Conservation (phyloP, 192 early-diverging fungal species). For the Entophlyctis helioformis region DNA sequence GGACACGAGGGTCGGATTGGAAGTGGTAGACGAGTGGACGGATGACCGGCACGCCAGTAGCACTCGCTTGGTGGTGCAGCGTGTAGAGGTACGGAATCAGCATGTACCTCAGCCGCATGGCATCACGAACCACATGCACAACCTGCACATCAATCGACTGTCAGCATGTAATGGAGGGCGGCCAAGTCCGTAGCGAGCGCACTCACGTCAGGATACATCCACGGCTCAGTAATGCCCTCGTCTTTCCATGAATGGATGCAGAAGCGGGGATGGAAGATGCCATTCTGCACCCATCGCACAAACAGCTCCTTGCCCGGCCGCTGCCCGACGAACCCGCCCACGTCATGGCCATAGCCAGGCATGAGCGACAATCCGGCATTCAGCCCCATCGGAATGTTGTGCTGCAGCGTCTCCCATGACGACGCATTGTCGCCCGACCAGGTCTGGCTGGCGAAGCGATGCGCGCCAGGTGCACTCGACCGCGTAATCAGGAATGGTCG, state of each 20-base stretch:
- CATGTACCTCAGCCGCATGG: conserved; percentile 37
- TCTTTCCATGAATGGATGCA: conserved; percentile 53
- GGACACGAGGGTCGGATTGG: conserved; percentile 23
- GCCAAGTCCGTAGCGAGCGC: too few relatives aligned
- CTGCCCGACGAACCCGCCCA: conserved; percentile 49
- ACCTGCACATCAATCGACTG: too few relatives aligned
- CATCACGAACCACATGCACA: conserved; percentile 31
- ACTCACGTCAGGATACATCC: conserved; percentile 40
- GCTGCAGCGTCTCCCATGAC: conserved; percentile 45
- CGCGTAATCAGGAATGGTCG: conserved; percentile 46
- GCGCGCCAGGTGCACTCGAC: conserved; percentile 28
- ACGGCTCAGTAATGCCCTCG: conserved; percentile 47
- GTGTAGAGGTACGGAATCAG: conserved; percentile 46
- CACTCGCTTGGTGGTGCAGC: conserved; percentile 19
- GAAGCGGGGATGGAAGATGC: conserved; percentile 41
- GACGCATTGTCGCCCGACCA: conserved; percentile 52
- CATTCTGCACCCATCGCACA: conserved; percentile 51
- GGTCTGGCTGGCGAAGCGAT: conserved; percentile 32
- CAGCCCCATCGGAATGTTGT: conserved; percentile 51
- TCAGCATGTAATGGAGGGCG: conserved; percentile 11
- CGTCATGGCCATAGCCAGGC: conserved; percentile 46
- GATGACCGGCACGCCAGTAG: conserved; percentile 25
- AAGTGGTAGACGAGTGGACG: conserved; percentile 43
- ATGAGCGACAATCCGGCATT: conserved; percentile 28
- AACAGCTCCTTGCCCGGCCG: conserved; percentile 38